Percentiles rank a stretch among this genome's conserved stretches.
phyloP scores from a whole-genome alignment of 1,284 basidiomycete species.

The Irpex lacteus region DNA sequence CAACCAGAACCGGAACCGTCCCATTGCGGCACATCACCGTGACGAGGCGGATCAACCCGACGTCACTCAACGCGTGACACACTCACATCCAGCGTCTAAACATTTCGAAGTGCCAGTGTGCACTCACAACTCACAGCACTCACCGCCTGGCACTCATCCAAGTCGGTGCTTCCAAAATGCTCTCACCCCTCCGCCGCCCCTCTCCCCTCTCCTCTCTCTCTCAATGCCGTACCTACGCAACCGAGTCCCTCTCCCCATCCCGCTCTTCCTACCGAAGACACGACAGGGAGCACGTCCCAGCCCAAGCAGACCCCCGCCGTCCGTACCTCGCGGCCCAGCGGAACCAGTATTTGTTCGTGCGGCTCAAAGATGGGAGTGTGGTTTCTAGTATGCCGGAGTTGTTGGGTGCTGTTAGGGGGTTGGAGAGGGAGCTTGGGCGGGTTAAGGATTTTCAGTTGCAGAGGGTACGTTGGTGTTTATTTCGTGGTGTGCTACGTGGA shows the following conservation, averaged over 20 bases:
- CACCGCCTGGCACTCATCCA: not conserved
- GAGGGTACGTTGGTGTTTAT: not conserved
- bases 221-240: not conserved
- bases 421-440: conserved; percentile 10
- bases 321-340: not conserved
- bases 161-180: not conserved
- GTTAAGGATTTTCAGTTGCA: conserved; percentile 8
- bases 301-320: not conserved
- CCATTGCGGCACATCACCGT: not conserved
- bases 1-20: not conserved
- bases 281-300: not conserved
- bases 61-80: not conserved
- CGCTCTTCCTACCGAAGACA: not conserved
- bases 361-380: not conserved
- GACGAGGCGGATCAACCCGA: not conserved
- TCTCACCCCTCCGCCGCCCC: not conserved
- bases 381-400: conserved; percentile 5
- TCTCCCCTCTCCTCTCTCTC: not conserved
- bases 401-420: conserved; percentile 4
- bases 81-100: not conserved
- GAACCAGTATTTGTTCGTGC: not conserved
- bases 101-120: not conserved
- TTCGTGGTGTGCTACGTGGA: no score
- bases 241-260: no score
- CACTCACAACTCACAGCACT: not conserved